Conservation (phyloP, 495 filamentous ascomycete genomes). For the Lasiosphaeria ovina region DNA sequence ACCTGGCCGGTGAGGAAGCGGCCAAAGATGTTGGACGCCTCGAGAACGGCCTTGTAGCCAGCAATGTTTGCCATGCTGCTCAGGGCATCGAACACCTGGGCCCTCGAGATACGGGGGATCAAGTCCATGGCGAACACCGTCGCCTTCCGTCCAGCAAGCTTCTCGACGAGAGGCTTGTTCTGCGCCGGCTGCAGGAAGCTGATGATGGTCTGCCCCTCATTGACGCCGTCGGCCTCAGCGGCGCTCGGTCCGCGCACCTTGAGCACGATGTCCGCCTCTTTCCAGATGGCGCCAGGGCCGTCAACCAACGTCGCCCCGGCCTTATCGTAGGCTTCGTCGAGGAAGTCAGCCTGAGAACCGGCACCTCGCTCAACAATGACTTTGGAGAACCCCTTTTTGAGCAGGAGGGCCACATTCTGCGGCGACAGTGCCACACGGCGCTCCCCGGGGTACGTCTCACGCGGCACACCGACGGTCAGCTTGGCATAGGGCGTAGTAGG, state of each 20-base stretch:
- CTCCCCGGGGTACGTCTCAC: conserved; percentile 68
- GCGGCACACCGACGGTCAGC: conserved; percentile 68
- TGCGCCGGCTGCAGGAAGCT: conserved; percentile 74
- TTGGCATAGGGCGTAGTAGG: conserved; percentile 62
- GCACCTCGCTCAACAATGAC: conserved; percentile 74
- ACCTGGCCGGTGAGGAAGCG: conserved; percentile 80
- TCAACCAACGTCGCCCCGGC: conserved; percentile 72
- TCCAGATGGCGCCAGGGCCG: conserved; percentile 55
- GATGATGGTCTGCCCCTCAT: conserved; percentile 64
- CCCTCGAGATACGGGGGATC: conserved; percentile 79
- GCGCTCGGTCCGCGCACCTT: conserved; percentile 72
- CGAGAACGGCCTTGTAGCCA: conserved; percentile 80
- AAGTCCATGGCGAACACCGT: conserved; percentile 81
- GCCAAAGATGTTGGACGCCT: conserved; percentile 79
- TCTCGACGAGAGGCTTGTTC: conserved; percentile 67
- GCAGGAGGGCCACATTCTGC: conserved; percentile 69
- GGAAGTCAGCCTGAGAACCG: conserved; percentile 69
- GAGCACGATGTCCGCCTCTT: conserved; percentile 68
- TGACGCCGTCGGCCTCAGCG: conserved; percentile 60
- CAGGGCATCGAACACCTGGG: conserved; percentile 76
- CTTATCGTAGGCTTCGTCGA: conserved; percentile 65
- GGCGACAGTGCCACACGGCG: conserved; percentile 77
- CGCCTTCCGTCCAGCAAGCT: conserved; percentile 59
- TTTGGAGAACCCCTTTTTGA: conserved; percentile 75
- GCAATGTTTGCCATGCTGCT: conserved; percentile 88